phyloP scores from a whole-genome alignment of 805 yeast species.

The Yarrowia sp. region DNA sequence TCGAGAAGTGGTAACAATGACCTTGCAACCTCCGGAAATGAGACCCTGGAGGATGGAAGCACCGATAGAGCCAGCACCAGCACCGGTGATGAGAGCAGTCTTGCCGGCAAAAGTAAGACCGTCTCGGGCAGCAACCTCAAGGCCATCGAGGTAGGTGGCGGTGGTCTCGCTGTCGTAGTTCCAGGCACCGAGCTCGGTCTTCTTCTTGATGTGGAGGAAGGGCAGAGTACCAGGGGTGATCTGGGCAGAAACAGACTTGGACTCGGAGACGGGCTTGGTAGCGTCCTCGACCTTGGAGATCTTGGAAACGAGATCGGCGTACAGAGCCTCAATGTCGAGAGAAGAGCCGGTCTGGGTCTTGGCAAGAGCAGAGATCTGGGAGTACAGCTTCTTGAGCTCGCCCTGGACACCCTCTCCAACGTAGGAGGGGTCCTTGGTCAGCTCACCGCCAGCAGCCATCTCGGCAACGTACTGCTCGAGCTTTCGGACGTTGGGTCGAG shows the following conservation, averaged over 20 bases:
- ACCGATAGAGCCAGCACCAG: slow-evolving; percentile 99
- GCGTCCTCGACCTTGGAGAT: slow-evolving; percentile 58
- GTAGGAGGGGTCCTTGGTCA: slow-evolving; percentile 74
- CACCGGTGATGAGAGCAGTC: slow-evolving; percentile 93
- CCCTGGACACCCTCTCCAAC: slow-evolving; percentile 62
- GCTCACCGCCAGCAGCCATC: slow-evolving; percentile 93
- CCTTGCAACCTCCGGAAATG: slow-evolving; percentile 97
- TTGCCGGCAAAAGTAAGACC: slow-evolving; percentile 91
- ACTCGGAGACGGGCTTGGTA: slow-evolving; percentile 55
- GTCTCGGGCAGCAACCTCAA: slow-evolving; percentile 92
- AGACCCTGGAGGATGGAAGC: slow-evolving; percentile 95
- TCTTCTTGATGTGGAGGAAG: slow-evolving; percentile 86
- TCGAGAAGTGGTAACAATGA: slow-evolving; percentile 93
- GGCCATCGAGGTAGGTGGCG: slow-evolving; percentile 80
- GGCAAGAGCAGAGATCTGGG: slow-evolving; percentile 72
- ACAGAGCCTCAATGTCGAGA: slow-evolving; percentile 55
- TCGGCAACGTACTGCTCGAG: slow-evolving; percentile 93
- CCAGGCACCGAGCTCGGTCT: slow-evolving; percentile 77
- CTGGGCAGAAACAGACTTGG: slow-evolving; percentile 42
- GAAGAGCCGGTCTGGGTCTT: slow-evolving; percentile 57
- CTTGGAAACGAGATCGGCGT: slow-evolving; percentile 48
- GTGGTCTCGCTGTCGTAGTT: slow-evolving; percentile 81
- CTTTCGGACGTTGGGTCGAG: slow-evolving; percentile 90
- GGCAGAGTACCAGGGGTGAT: slow-evolving; percentile 68
- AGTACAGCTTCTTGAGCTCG: slow-evolving; percentile 82